Evolutionary conservation across 768 basidiomycete genomes (phyloP), one percentile per base, ranked within the genome.

Genomic region (Chalciporus chontae): DNA sequence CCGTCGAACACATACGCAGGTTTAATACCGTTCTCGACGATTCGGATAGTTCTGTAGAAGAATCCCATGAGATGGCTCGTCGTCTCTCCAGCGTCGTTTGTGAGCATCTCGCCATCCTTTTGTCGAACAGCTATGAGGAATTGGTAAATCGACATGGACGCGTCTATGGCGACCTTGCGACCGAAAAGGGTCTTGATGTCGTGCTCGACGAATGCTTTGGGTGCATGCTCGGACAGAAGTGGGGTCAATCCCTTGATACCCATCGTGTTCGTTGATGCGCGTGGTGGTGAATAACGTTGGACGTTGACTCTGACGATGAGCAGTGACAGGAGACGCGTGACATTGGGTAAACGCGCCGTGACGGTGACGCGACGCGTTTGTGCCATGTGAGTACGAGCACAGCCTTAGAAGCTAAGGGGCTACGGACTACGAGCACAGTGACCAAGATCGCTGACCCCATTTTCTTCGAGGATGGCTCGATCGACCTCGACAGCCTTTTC

Each of bases 21-120:
- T 63, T 99, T 99, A 65, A 99, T 93, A 4, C 96, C 96, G 57
- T 98, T 95, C 71, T 99, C 96, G 15, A 94, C 94, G 67, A 99
- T 98, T 19, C 96, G 80, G 51, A 99, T 90, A 0, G 96, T 99
- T 34, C 94, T 80, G 63, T 97, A 97, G 73, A 99, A 99, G 69
- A 98, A 88, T 0, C 96, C 96, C 94, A 98, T 97, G 10, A 99
- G 75, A 71, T 99, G 95, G 71, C 93, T 94, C 2, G 96, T 99
- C 4, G 93, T 96, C 65, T 99, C 96, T 15, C 96, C 96, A 0
- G 86, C 84, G n/a, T 98, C 95, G 64, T 97, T 97, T 60, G 87
- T 95, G 57, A 99, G 79, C 77, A 94, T 81, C 69, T 98, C 93
- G 17, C 96, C 96, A 66, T 98, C 96, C 66, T 84, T 86, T 69